Evolutionary conservation across 805 yeast genomes (phyloP).

Genomic region (Monosporozyma servazzii): DNA sequence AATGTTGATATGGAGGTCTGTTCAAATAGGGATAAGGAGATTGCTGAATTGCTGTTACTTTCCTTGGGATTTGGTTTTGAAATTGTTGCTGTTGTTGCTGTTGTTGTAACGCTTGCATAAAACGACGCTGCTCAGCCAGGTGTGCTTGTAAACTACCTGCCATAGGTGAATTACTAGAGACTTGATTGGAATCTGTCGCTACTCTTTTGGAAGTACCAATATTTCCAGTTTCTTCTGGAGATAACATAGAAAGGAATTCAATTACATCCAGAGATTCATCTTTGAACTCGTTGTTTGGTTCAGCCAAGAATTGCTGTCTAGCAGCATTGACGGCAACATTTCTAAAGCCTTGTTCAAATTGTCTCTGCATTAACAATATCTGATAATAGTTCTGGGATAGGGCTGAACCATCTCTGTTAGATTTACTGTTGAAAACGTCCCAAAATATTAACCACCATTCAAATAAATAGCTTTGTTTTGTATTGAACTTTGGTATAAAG

Average conservation of each 20-base stretch:
- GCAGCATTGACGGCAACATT: slow-evolving; percentile 39
- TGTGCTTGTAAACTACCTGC: background rate
- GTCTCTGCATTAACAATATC: slow-evolving; percentile 38
- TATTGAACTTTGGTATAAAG: slow-evolving; percentile 28
- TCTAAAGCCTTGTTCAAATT: slow-evolving; percentile 51
- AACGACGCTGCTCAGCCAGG: background rate
- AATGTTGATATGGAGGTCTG: background rate
- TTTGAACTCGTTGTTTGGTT: slow-evolving; percentile 29
- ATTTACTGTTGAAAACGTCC: slow-evolving; percentile 83
- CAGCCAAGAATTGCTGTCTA: slow-evolving; percentile 35
- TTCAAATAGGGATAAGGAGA: background rate
- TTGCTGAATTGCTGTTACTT: background rate
- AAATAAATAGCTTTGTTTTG: slow-evolving; percentile 76
- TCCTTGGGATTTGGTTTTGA: background rate
- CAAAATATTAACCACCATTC: slow-evolving; percentile 98
- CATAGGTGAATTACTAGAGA: background rate
- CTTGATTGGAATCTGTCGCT: background rate
- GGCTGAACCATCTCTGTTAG: slow-evolving; percentile 52
- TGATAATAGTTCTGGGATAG: slow-evolving; percentile 67
- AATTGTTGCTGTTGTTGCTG: slow-evolving; percentile 5
- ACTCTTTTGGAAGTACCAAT: background rate
- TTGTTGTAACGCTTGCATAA: slow-evolving; percentile 11
- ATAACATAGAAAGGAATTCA: slow-evolving; percentile 7
- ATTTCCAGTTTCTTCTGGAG: slow-evolving; percentile 1
- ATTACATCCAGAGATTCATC: slow-evolving; percentile 26